Conservation (phyloP, 23 red algal species). For the Agarophyton chilense region DNA sequence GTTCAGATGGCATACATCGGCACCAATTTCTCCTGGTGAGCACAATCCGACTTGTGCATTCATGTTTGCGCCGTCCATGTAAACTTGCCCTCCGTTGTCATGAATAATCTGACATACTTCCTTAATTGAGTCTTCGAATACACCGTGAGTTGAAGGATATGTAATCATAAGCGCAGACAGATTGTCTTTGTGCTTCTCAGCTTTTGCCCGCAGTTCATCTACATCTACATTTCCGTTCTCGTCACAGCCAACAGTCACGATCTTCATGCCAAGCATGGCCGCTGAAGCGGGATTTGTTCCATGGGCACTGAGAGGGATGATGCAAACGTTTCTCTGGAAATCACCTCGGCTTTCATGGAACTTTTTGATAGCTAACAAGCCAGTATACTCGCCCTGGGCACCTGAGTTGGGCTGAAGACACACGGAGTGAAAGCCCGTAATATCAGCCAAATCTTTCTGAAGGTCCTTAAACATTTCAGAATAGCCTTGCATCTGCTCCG, state of each 20-base stretch:
- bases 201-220: slow-evolving; percentile 89
- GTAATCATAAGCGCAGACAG: slow-evolving; percentile 96
- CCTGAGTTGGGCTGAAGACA: slow-evolving; percentile 98
- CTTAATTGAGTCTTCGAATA: slow-evolving; percentile 97
- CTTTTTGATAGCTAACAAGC: slow-evolving; percentile 87
- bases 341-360: slow-evolving; percentile 95
- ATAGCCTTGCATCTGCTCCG: slow-evolving; percentile 95
- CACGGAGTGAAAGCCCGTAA: slow-evolving; percentile 92
- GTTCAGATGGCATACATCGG: slow-evolving; percentile 99
- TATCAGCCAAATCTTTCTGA: slow-evolving; percentile 83
- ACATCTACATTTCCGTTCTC: slow-evolving; percentile 92
- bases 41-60: slow-evolving; percentile 97
- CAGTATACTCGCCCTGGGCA: slow-evolving; percentile 97
- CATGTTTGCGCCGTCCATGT: slow-evolving; percentile 99
- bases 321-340: slow-evolving; percentile 92
- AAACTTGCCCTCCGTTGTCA: slow-evolving; percentile 95
- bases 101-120: slow-evolving; percentile 95
- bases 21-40: slow-evolving; percentile 98
- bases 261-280: slow-evolving; percentile 94
- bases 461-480: slow-evolving; percentile 91
- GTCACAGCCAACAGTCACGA: slow-evolving; percentile 90
- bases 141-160: slow-evolving; percentile 98
- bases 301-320: slow-evolving; percentile 95
- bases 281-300: slow-evolving; percentile 97
- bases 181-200: slow-evolving; percentile 93